Percentiles rank a stretch among this genome's conserved stretches.
Conservation (phyloP, 2,329 filamentous ascomycete species). For the Aspergillus sp. region DNA sequence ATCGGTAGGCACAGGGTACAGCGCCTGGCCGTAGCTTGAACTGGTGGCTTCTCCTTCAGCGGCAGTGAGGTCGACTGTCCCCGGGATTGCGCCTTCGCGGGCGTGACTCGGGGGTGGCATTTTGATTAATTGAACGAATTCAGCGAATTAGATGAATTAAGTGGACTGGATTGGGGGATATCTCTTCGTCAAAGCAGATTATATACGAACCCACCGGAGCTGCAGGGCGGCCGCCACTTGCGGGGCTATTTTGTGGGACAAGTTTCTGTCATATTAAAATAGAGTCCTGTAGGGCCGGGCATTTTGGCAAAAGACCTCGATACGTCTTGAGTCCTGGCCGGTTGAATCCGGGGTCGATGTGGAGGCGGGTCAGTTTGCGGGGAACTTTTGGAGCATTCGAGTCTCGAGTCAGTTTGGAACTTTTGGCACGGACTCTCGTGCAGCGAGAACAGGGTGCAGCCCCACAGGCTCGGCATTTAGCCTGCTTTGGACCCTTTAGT, state of each 20-base stretch:
- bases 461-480: neutral
- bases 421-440: neutral
- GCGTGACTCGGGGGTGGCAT: conserved; percentile 42
- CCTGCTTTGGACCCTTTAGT: neutral
- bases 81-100: conserved; percentile 56
- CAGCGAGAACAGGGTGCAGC: neutral
- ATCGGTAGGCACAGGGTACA: conserved; percentile 61
- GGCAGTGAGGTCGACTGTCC: conserved; percentile 56
- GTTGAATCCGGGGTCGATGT: neutral
- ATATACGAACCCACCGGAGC: neutral
- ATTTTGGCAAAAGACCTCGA: too few species aligned
- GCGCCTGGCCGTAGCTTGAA: conserved; percentile 54
- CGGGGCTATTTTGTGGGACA: neutral
- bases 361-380: conserved; percentile 1
- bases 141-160: too few species aligned
- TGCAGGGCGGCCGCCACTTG: neutral
- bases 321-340: too few species aligned
- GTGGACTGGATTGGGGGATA: too few species aligned
- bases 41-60: conserved; percentile 60
- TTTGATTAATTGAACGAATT: neutral
- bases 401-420: neutral
- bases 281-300: neutral
- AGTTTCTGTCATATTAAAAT: neutral
- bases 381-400: neutral
- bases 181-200: too few species aligned